Percentiles rank a stretch among this genome's conserved stretches.
phyloP scores from a whole-genome alignment of 441 rosid species.

The Corymbia citriodora region DNA sequence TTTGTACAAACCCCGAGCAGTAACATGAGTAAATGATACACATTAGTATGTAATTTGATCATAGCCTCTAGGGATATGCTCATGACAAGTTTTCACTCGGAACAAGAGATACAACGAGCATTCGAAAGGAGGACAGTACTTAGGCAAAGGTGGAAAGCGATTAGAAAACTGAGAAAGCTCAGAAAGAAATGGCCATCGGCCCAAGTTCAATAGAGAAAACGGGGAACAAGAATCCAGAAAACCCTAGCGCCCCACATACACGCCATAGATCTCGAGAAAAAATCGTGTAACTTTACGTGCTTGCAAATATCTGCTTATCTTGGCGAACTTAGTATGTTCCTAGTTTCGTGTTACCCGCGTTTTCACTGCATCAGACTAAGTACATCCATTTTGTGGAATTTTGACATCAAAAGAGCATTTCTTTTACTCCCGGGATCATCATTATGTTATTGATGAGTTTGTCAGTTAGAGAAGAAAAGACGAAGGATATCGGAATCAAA shows the following conservation, averaged over 20 bases:
- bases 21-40: not conserved
- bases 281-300: not conserved
- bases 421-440: not conserved
- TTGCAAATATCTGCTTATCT: not conserved
- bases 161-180: not conserved
- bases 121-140: not conserved
- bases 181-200: not conserved
- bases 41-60: not conserved
- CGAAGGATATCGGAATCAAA: not conserved
- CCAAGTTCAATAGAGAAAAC: not conserved
- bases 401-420: not conserved
- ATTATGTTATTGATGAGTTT: not conserved
- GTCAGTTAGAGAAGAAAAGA: not conserved
- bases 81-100: not conserved
- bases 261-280: not conserved
- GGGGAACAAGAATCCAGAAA: not conserved
- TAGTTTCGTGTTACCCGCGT: not conserved
- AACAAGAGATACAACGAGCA: not conserved
- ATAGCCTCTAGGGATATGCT: not conserved
- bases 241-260: not conserved
- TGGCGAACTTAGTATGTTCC: not conserved
- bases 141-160: not conserved
- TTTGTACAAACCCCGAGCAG: not conserved
- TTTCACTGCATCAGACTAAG: not conserved
- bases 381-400: not conserved